Percentiles rank a stretch among this genome's conserved stretches.
Evolutionary conservation across 2,329 filamentous ascomycete genomes (phyloP).

Genomic region (Cladophialophora carrionii): DNA sequence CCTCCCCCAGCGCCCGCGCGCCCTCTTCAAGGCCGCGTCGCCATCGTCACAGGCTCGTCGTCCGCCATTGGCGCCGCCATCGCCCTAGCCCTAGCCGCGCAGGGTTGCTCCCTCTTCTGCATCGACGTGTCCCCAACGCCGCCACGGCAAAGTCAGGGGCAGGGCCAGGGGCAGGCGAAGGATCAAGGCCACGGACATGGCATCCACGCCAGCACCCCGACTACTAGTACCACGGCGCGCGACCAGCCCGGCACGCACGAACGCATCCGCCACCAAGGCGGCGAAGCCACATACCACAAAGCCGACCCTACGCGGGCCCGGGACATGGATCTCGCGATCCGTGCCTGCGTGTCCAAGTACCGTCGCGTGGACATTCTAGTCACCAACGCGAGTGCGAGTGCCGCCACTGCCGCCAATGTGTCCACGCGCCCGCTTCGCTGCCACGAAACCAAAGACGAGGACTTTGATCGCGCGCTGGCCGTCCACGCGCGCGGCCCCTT

Average conservation of each 20-base stretch:
- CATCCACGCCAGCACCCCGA: slow-evolving; percentile 23
- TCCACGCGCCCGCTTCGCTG: slow-evolving; percentile 25
- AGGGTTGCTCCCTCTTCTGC: slow-evolving; percentile 63
- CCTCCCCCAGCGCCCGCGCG: neutral
- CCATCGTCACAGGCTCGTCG: slow-evolving; percentile 76
- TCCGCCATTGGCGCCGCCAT: slow-evolving; percentile 79
- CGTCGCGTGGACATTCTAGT: slow-evolving; percentile 79
- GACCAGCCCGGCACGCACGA: slow-evolving; percentile 35
- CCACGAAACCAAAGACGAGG: slow-evolving; percentile 61
- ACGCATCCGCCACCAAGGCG: slow-evolving; percentile 29
- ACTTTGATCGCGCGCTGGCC: slow-evolving; percentile 89
- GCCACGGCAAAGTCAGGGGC: slow-evolving; percentile 18
- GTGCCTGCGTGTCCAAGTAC: slow-evolving; percentile 32
- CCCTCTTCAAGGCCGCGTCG: slow-evolving; percentile 61
- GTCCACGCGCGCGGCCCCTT: slow-evolving; percentile 97
- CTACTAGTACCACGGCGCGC: slow-evolving; percentile 1
- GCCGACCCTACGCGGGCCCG: slow-evolving; percentile 30
- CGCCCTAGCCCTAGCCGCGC: slow-evolving; percentile 66
- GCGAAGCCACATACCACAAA: slow-evolving; percentile 29
- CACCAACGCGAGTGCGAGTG: slow-evolving; percentile 76
- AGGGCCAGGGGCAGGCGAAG: too few species aligned
- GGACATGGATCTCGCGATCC: slow-evolving; percentile 31
- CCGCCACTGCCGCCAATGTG: too few species aligned
- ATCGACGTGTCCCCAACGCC: slow-evolving; percentile 38
- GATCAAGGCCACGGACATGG: slow-evolving; percentile 12